A percentile compares a stretch with the other conserved stretches of the same genome.
Conservation (phyloP, 345 rosid species). For the Sisymbrium altissimum region DNA sequence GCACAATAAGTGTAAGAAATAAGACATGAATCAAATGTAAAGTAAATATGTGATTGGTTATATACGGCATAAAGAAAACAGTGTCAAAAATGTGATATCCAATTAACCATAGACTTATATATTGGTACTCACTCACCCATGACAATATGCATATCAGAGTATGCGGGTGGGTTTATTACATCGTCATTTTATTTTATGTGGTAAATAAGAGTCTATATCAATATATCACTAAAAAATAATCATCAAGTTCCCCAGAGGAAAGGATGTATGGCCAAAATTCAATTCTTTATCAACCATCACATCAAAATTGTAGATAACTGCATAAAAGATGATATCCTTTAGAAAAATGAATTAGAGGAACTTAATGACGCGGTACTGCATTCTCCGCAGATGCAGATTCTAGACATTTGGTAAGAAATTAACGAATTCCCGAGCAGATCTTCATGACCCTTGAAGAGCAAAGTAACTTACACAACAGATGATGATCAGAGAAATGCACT, state of each 20-base stretch:
- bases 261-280: conserved; percentile 32
- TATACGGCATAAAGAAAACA: no score
- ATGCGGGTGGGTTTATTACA: no score
- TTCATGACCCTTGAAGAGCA: conserved; percentile 66
- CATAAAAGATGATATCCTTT: conserved; percentile 1
- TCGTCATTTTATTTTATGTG: conserved; percentile 48
- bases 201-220: conserved; percentile 50
- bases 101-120: no score
- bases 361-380: conserved; percentile 60
- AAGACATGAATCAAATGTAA: no score
- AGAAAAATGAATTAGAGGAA: conserved; percentile 23
- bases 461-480: conserved; percentile 59
- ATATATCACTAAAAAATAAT: conserved; percentile 54
- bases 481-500: conserved; percentile 5
- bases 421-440: conserved; percentile 83
- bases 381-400: conserved; percentile 48
- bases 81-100: no score
- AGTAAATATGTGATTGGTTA: no score
- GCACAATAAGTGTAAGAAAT: no score
- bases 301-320: not conserved
- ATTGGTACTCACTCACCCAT: no score
- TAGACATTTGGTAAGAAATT: conserved; percentile 75
- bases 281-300: conserved; percentile 1
- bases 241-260: conserved; percentile 50
- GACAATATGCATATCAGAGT: no score